phyloP scores from a whole-genome alignment of 805 yeast species.

The Monosporozyma siamensis region DNA sequence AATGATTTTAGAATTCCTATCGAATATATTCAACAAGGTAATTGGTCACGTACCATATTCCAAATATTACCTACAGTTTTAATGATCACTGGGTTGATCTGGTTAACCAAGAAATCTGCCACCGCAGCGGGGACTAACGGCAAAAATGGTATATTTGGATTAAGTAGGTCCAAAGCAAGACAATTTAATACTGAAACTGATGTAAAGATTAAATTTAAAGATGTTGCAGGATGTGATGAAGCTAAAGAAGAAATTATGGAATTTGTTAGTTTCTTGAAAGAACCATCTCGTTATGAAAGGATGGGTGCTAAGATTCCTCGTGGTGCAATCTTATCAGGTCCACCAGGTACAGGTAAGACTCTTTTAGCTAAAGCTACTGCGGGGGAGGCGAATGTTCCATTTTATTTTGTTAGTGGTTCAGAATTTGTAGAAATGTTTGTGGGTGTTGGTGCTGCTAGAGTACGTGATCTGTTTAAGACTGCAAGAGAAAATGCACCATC shows the following conservation, averaged over 20 bases:
- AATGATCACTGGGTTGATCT: constrained; percentile 81
- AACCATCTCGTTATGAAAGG: constrained; percentile 82
- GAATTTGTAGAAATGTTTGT: constrained; percentile 98
- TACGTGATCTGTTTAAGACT: constrained; percentile 84
- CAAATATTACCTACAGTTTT: constrained; percentile 84
- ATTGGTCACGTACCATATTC: constrained; percentile 49
- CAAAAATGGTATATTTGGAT: constrained; percentile 75
- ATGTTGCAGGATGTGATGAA: constrained; percentile 96
- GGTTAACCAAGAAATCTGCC: constrained; percentile 60
- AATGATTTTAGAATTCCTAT: constrained; percentile 70
- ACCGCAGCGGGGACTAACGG: constrained; percentile 36
- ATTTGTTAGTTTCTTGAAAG: constrained; percentile 85
- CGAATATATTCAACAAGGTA: constrained; percentile 63
- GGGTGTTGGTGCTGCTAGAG: constrained; percentile 98
- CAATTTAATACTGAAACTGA: constrained; percentile 86
- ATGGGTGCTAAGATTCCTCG: constrained; percentile 97
- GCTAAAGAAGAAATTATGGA: constrained; percentile 98
- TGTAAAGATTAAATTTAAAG: constrained; percentile 78
- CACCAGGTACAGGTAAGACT: constrained; percentile 99
- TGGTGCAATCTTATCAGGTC: constrained; percentile 95
- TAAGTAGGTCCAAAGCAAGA: constrained; percentile 88
- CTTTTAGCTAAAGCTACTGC: constrained; percentile 96
- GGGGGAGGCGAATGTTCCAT: constrained; percentile 98
- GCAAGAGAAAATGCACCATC: constrained; percentile 94
- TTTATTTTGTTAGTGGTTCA: constrained; percentile 90